Base-by-base conservation (phyloP, 2,329 filamentous ascomycete genomes). In the Phoma sp. region DNA sequence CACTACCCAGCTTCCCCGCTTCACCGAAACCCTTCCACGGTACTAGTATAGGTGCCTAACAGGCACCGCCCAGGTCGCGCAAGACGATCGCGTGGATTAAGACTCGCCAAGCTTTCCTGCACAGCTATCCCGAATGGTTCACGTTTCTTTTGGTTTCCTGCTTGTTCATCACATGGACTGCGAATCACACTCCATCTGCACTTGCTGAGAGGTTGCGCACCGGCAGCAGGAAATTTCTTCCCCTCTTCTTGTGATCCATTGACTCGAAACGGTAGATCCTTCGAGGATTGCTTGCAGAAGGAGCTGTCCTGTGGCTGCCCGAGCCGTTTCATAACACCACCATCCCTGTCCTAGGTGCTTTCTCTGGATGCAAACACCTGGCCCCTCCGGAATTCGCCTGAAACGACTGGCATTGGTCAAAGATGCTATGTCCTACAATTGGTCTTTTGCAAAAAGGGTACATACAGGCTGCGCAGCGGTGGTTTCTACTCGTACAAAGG, bases 81-180 rank as follows among this genome's bases (percentile, higher is more conserved):
- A 33, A 44, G 30, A 52, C 42, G 42, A 45, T 51, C 50, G 57
- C 52, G 49, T 42, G 42, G 47, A 54, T 54, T 62, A 65, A 66
- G 63, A 62, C 44, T 57, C 47, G 65, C 66, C 67, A 71, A 70
- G 67, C 66, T 65, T 62, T 57, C 14, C 39, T 37, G 38, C 43
- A 25, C 32, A 41, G 27, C 18, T 37, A 14, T 48, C 49, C 47
- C 39, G 27, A 29, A 27, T 52, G 32, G 27, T 11, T 45, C 33
- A 42, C n/a, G 45, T 56, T 52, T 43, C 49, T 55, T 62, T 45
- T 47, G 32, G 37, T 46, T 43, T 22, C 39, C 13, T 45, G 29
- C 39, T 41, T 29, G 35, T 48, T 33, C 47, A 47, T 52, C 50
- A 60, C 47, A 46, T 41, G 29, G 52, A 46, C 43, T 50, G 40